Evolutionary conservation across 2,329 filamentous ascomycete genomes (phyloP), one percentile per base, ranked within the genome.

Genomic region (Apiospora malaysiana): DNA sequence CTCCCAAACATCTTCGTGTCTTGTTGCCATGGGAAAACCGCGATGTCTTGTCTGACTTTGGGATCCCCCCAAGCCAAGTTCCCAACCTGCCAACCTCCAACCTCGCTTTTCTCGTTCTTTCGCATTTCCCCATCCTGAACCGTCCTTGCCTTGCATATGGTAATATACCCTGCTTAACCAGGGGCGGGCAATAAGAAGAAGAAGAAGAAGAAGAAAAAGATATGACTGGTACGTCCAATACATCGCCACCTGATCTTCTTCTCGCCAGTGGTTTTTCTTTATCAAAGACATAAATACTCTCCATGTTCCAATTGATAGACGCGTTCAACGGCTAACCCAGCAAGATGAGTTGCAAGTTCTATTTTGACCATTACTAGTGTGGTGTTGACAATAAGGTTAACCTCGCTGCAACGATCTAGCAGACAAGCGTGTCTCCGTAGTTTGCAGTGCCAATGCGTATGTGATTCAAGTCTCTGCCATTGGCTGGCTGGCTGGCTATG

Each of bases 11-110:
- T 10, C 9, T 27, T 59, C 51, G 51, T 8, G 45, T 23, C 10
- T n/a, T 63, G 56, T 63, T 63, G 56, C 56, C 32, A 40, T 40
- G 56, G 56, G 37, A 63, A 63, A 32, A 32, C 56, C 51, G 56
- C 56, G 56, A 63, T 63, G 32, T 32, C 32, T 32, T 63, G 32
- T 32, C 32, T 32, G 32, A 32, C 32, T 32, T 32, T 32, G 32
- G 32, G 32, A 6, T 32, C 32, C n/a, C n/a, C n/a, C n/a, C n/a
- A n/a, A n/a, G n/a, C n/a, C n/a, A n/a, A n/a, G n/a, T n/a, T n/a
- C n/a, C n/a, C 32, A 32, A 32, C 32, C 32, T 32, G 32, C 32
- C 56, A 32, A n/a, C 56, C 56, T n/a, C 56, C 56, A 63, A n/a
- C 51, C 51, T 27, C 21, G 49, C 9, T 18, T 32, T 32, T 32